These are phyloP conservation scores for Knoxdaviesia capensis DNA, from an alignment of 2,329 filamentous ascomycete species.

Conservation along the genomic window DNA sequence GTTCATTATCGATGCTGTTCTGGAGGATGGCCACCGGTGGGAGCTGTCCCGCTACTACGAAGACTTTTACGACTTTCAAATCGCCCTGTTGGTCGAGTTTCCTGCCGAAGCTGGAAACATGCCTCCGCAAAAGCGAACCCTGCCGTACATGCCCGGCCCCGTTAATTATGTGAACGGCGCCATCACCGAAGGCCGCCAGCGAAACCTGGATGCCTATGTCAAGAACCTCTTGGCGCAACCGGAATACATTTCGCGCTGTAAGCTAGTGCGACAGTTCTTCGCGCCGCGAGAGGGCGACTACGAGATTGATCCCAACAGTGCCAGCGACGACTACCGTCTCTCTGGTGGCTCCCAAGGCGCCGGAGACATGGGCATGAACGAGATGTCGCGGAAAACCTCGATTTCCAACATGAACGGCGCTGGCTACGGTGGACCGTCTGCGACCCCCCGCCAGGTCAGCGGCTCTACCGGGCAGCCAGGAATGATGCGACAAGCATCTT, in stretches of 20 bases:
- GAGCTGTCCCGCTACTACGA: constrained; percentile 90
- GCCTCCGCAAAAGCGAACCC: constrained; percentile 53
- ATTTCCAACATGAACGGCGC: constrained; percentile 32
- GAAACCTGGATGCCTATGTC: constrained; percentile 89
- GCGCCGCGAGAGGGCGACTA: constrained; percentile 79
- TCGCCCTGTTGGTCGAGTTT: constrained; percentile 79
- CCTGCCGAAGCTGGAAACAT: constrained; percentile 83
- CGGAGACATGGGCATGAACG: not conserved
- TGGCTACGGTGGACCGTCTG: constrained; percentile 31
- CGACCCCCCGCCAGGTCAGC: constrained; percentile 22
- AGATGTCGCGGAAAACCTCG: not conserved
- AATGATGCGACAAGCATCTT: constrained; percentile 23
- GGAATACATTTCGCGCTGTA: constrained; percentile 64
- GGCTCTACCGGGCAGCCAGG: constrained; percentile 15
- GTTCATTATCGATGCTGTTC: constrained; percentile 84
- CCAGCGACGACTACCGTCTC: constrained; percentile 57
- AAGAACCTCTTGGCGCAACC: constrained; percentile 76
- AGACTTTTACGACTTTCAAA: constrained; percentile 98
- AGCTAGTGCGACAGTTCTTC: constrained; percentile 78
- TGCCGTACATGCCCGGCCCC: constrained; percentile 95
- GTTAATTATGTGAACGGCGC: constrained; percentile 97
- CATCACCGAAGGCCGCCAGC: constrained; percentile 80
- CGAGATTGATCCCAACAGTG: constrained; percentile 64
- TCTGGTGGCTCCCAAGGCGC: constrained; percentile 41
- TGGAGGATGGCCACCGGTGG: constrained; percentile 84